Conservation (phyloP, 2,329 filamentous ascomycete species). For the Chaetomium globosum region DNA sequence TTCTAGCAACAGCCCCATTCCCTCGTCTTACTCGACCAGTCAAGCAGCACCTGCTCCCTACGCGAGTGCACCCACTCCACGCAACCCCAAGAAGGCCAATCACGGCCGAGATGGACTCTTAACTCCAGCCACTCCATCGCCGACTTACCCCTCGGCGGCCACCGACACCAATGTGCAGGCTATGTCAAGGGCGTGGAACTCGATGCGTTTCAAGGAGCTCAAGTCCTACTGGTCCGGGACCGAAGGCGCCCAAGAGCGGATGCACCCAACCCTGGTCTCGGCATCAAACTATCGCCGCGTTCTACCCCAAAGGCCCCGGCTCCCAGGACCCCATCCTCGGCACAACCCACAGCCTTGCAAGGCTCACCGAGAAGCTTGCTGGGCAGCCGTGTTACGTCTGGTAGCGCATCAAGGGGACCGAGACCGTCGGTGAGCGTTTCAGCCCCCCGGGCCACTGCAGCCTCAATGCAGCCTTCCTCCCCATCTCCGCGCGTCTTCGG, state of each 20-base stretch:
- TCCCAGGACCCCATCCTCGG: background rate
- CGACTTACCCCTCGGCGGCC: too few species aligned
- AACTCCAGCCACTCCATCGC: background rate
- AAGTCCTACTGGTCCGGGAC: background rate
- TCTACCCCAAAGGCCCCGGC: background rate
- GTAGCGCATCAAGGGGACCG: background rate
- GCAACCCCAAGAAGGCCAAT: background rate
- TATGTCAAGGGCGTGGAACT: background rate
- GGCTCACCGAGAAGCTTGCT: background rate
- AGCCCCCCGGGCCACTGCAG: background rate
- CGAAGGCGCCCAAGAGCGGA: background rate
- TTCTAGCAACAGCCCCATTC: background rate
- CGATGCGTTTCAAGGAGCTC: background rate
- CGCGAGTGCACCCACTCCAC: background rate
- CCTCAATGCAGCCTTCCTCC: background rate
- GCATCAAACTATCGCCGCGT: background rate
- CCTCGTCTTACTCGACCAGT: too few species aligned
- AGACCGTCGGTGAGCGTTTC: background rate
- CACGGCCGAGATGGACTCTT: background rate
- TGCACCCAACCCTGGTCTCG: background rate
- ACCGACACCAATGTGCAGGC: background rate
- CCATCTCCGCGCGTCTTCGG: conserved; percentile 14
- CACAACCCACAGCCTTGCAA: background rate
- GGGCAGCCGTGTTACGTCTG: background rate
- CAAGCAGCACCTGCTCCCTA: background rate